phyloP scores from a whole-genome alignment of 2,329 filamentous ascomycete species.

The Fusarium praegraminearum region DNA sequence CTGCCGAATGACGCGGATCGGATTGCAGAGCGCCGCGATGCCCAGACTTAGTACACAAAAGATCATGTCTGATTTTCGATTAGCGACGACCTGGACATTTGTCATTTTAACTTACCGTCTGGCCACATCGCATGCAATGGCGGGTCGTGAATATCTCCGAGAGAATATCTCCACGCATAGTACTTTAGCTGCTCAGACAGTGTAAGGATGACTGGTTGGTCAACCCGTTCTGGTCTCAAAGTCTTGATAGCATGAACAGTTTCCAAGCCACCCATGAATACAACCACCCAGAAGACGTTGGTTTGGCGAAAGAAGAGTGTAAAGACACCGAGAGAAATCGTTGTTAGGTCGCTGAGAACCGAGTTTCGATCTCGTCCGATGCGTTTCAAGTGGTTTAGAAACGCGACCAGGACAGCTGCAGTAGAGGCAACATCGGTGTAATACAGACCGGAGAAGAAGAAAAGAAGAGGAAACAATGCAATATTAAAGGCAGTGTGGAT shows the following conservation, averaged over 20 bases:
- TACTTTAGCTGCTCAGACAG: slow-evolving; percentile 53
- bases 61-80: slow-evolving; percentile 60
- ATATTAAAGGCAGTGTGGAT: slow-evolving; percentile 81
- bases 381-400: slow-evolving; percentile 67
- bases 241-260: slow-evolving; percentile 64
- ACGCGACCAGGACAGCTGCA: slow-evolving; percentile 77
- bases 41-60: slow-evolving; percentile 73
- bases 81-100: slow-evolving; percentile 6
- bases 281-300: slow-evolving; percentile 94
- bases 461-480: slow-evolving; percentile 86
- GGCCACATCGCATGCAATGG: slow-evolving; percentile 60
- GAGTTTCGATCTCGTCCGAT: slow-evolving; percentile 52
- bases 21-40: slow-evolving; percentile 66
- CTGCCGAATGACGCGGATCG: slow-evolving; percentile 58
- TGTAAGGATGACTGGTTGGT: slow-evolving; percentile 50
- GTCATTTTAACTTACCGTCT: slow-evolving; percentile 58
- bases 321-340: slow-evolving; percentile 69
- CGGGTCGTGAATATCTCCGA: slow-evolving; percentile 68
- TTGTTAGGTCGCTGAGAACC: slow-evolving; percentile 56
- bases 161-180: slow-evolving; percentile 58
- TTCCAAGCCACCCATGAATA: slow-evolving; percentile 77
- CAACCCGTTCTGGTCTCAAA: slow-evolving; percentile 52
- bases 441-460: slow-evolving; percentile 96
- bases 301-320: slow-evolving; percentile 89
- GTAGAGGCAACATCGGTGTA: slow-evolving; percentile 94